Evolutionary conservation across 2,329 filamentous ascomycete genomes (phyloP), one percentile per base, ranked within the genome.

Genomic region (Pleomassaria siparia): DNA sequence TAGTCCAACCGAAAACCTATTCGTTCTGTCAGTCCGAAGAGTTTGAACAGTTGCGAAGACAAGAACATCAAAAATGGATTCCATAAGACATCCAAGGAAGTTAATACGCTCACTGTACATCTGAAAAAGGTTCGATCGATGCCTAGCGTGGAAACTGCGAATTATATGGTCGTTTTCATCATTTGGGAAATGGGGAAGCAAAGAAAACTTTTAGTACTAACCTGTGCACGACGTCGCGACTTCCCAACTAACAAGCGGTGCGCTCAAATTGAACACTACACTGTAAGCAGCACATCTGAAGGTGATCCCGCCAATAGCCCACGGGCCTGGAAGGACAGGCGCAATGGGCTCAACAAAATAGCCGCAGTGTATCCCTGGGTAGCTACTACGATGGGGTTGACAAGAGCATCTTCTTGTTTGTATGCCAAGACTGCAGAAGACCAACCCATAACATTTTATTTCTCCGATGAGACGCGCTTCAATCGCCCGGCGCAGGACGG

Each of bases 131-230:
- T 84, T 86, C 83, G 71, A 66, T 61, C 67, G 74, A 79, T 79
- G 80, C 80, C 84, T 88, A 84, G 78, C 88, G 87, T 88, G 86
- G 84, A 90, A 90, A 90, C 87, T 90, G 87, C 87, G 86, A 91
- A 89, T 88, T 22, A 20, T 37, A 78, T 82, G 76, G 79, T 81
- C 78, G 80, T 72, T 85, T 87, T 88, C 84, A 88, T 88, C 85
- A 87, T 84, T 18, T 15, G 36, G 40, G 46, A 51, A 45, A 44
- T 45, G 43, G 43, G 54, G 22, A 43, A 49, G 50, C 53, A 49
- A 58, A 40, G 46, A 43, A 43, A 41, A 43, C 42, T 28, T 13
- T 39, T 10, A 26, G 18, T 48, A 72, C 72, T 67, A 44, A 74
- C 72, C 67, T 11, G 9, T n/a, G n/a, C n/a, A n/a, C n/a, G n/a